These are phyloP conservation scores for Tagetes erecta DNA, from an alignment of 129 eudicot genomes.

Conservation along the genomic window DNA sequence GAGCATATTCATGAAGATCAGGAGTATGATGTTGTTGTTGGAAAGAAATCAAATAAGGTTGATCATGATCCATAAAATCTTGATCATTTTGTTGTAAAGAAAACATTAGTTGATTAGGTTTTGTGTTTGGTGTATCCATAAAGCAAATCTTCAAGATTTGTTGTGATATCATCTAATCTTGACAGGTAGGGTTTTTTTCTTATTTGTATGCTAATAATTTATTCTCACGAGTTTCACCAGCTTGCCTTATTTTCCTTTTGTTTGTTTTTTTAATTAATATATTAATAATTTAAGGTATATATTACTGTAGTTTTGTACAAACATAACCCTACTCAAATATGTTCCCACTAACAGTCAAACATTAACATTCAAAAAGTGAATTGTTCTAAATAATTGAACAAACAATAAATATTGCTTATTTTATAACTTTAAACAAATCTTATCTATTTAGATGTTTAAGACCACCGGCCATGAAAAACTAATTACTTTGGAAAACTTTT, in stretches of 20 bases:
- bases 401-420: too few species aligned
- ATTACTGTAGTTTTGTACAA: constrained; percentile 36
- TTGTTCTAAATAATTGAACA: background rate
- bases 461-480: too few species aligned
- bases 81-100: constrained; percentile 38
- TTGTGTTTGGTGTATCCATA: constrained; percentile 31
- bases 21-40: constrained; percentile 30
- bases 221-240: constrained; percentile 39
- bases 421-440: too few species aligned
- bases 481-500: too few species aligned
- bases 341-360: constrained; percentile 21
- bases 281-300: background rate
- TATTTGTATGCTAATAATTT: constrained; percentile 20
- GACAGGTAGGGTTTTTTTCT: constrained; percentile 30
- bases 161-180: constrained; percentile 28
- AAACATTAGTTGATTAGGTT: constrained; percentile 34
- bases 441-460: too few species aligned
- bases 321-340: constrained; percentile 15
- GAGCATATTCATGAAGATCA: constrained; percentile 28
- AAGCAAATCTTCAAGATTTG: constrained; percentile 40
- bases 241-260: constrained; percentile 12
- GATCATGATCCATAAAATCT: constrained; percentile 38
- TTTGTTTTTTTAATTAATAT: background rate
- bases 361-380: background rate
- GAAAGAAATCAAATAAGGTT: constrained; percentile 28